Evolutionary conservation across 306 rosid genomes (phyloP).

Genomic region (Pyrus bretschneideri): DNA sequence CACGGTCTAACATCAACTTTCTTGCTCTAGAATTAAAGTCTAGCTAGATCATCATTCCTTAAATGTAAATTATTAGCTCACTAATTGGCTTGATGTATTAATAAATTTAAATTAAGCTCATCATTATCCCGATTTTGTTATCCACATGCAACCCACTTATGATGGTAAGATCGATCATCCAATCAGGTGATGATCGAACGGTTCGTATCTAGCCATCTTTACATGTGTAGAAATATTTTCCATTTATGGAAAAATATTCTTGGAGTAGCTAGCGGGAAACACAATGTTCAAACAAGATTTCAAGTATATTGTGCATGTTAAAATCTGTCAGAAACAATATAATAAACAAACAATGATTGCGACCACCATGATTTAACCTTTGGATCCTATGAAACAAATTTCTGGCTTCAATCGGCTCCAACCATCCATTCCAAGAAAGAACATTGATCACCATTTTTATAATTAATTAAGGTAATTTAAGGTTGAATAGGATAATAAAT

Average conservation of each 20-base stretch:
- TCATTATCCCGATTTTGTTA: constrained; percentile 16
- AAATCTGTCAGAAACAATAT: constrained; percentile 29
- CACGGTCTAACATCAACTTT: neutral
- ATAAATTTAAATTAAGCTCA: neutral
- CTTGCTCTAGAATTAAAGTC: neutral
- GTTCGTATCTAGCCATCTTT: neutral
- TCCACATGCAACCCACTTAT: constrained; percentile 45
- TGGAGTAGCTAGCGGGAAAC: constrained; percentile 46
- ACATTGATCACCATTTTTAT: neutral
- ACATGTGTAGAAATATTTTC: constrained; percentile 5
- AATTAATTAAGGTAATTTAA: neutral
- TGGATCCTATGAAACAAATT: constrained; percentile 32
- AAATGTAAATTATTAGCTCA: neutral
- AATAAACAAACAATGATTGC: constrained; percentile 50
- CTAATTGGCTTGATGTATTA: neutral
- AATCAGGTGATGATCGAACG: constrained; percentile 23
- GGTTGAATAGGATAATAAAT: neutral
- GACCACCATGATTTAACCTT: constrained; percentile 21
- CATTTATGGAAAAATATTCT: constrained; percentile 28
- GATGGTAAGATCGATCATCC: constrained; percentile 1
- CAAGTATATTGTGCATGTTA: constrained; percentile 12
- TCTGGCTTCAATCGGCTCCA: constrained; percentile 26
- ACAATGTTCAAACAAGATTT: constrained; percentile 32
- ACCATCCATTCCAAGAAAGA: constrained; percentile 16
- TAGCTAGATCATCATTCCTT: neutral